phyloP scores from a whole-genome alignment of 2,329 filamentous ascomycete genomes.

The Ascochyta koolunga region DNA sequence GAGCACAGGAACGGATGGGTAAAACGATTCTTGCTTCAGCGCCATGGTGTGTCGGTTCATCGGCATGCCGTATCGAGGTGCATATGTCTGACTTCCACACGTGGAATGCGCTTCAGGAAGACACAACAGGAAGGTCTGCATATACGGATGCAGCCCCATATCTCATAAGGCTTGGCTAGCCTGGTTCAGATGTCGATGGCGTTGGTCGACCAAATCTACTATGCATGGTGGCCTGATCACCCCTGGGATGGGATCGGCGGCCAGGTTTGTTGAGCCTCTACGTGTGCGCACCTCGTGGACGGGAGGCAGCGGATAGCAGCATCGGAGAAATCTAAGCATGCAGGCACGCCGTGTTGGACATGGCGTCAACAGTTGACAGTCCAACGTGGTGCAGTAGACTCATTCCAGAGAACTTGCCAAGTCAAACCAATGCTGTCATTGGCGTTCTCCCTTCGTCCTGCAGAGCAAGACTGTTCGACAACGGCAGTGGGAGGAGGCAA shows the following conservation, averaged over 20 bases:
- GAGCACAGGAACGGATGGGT: constrained; percentile 31
- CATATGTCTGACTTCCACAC: constrained; percentile 25
- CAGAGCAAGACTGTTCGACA: constrained; percentile 21
- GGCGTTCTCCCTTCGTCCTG: constrained; percentile 17
- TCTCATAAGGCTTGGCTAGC: constrained; percentile 13
- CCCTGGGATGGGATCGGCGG: background rate
- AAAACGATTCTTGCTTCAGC: constrained; percentile 24
- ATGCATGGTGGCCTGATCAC: background rate
- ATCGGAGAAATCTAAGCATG: constrained; percentile 7
- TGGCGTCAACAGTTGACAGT: constrained; percentile 5
- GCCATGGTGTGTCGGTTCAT: constrained; percentile 21
- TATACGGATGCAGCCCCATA: constrained; percentile 18
- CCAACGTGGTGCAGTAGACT: constrained; percentile 16
- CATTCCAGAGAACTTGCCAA: constrained; percentile 35
- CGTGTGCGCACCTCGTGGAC: constrained; percentile 12
- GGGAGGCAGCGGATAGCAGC: constrained; percentile 16
- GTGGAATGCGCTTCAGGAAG: constrained; percentile 38
- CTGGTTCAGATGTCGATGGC: background rate
- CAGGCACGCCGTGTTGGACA: constrained; percentile 5
- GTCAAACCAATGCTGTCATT: constrained; percentile 17
- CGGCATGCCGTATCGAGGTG: constrained; percentile 24
- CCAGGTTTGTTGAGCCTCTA: constrained; percentile 13
- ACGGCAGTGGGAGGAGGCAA: constrained; percentile 4
- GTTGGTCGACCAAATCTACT: background rate
- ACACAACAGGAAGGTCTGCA: constrained; percentile 30